Evolutionary conservation across 345 rosid genomes (phyloP), one percentile per base, ranked within the genome.

Genomic region (Lepidium sativum): DNA sequence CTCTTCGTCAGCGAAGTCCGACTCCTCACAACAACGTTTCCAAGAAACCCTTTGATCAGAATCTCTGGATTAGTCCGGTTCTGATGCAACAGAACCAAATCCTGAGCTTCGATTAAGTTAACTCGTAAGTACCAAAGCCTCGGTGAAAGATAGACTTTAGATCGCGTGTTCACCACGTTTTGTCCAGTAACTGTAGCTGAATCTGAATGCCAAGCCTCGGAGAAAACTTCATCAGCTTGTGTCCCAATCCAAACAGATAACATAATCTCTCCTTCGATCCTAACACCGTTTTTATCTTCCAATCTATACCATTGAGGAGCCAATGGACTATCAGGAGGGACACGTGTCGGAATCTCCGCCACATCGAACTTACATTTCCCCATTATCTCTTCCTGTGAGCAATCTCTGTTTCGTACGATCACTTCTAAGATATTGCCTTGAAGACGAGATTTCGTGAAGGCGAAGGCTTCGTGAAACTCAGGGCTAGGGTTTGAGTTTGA

Each of bases 51-150:
- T 75, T 80, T 77, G 0, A 80, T 74, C 9, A 65, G 65, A 65
- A 77, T 54, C 65, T 83, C 76, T 4, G 82, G 84, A 23, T 70
- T 70, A 2, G 66, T 57, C 44, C 74, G 53, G 51, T 63, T 77
- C 77, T 0, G 44, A 29, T 78, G 77, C 6, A 35, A 5, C 1
- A 64, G 73, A n/a, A 69, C 70, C 65, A 82, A 68, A 65, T 80
- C 87, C 47, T 82, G 84, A 3, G 84, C 87, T 59, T 67, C 82
- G 31, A 80, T 78, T 52, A 80, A 39, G 10, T 69, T 72, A 32
- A 80, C 60, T 45, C 82, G 49, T 7, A 80, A 64, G 51, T 82
- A 80, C 86, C 86, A 80, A 4, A 80, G 63, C 61, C 54, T 74
- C 9, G 74, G 78, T 14, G 78, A 74, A 31, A 74, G 41, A 74